Evolutionary conservation across 768 basidiomycete species (phyloP).

Genomic region (Kwoniella europaea): DNA sequence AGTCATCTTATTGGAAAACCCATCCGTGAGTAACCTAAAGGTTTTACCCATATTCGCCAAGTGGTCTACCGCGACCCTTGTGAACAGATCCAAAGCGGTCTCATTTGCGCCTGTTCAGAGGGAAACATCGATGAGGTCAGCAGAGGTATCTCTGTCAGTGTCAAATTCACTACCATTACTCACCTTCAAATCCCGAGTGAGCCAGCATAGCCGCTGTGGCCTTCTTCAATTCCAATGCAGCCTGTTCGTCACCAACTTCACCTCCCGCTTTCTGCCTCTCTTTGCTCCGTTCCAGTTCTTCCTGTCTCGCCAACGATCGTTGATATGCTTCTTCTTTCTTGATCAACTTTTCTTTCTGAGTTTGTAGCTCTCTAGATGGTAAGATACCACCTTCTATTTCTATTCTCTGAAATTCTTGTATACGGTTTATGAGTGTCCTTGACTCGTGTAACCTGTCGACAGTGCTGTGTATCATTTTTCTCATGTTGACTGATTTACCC

Average conservation of each 20-base stretch:
- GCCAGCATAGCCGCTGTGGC: constrained; percentile 66
- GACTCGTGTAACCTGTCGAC: constrained; percentile 39
- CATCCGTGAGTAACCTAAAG: constrained; percentile 79
- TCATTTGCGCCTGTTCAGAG: constrained; percentile 69
- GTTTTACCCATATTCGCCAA: constrained; percentile 83
- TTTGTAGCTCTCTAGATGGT: constrained; percentile 58
- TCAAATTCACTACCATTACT: constrained; percentile 41
- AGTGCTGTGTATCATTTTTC: constrained; percentile 30
- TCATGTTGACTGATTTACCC: constrained; percentile 27
- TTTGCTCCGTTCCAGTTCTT: constrained; percentile 30
- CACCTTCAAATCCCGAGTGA: constrained; percentile 90
- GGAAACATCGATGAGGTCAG: background rate
- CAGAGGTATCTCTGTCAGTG: too few relatives aligned
- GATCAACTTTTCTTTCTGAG: constrained; percentile 70
- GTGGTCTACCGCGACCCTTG: constrained; percentile 78
- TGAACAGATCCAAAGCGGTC: constrained; percentile 75
- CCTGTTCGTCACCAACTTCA: constrained; percentile 48
- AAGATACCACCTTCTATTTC: constrained; percentile 45
- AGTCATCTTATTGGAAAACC: constrained; percentile 77
- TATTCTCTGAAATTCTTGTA: constrained; percentile 45
- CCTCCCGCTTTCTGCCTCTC: constrained; percentile 41
- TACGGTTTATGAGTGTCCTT: constrained; percentile 30
- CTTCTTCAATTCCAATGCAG: constrained; percentile 39
- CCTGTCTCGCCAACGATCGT: constrained; percentile 26
- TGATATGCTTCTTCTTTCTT: constrained; percentile 62